A percentile compares a stretch with the other conserved stretches of the same genome.
Evolutionary conservation across 331 rosid genomes (phyloP).

Genomic region (Malus hybrid): DNA sequence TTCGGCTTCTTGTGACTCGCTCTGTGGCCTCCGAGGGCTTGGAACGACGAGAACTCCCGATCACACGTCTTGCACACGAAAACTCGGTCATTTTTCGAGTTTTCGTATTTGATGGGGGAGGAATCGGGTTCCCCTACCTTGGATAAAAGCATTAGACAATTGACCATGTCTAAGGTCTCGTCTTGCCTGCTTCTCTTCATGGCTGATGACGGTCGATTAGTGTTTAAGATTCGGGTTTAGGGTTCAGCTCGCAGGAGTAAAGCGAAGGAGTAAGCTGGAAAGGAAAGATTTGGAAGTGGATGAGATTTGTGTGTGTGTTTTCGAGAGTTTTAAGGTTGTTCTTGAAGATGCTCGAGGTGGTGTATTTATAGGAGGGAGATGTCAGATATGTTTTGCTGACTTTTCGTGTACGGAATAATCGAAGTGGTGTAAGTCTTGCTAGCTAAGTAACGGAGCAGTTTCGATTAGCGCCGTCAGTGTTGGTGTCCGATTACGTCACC

Average conservation of each 20-base stretch:
- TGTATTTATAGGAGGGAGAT: not conserved
- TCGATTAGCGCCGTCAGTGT: not conserved
- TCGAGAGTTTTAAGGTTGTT: not conserved
- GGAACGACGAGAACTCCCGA: conserved; percentile 55
- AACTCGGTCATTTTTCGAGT: not conserved
- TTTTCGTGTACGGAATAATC: not conserved
- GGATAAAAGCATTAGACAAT: conserved; percentile 51
- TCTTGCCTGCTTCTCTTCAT: conserved; percentile 59
- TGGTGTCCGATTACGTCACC: not conserved
- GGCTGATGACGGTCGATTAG: not conserved
- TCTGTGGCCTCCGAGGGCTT: conserved; percentile 90
- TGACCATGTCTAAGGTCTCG: conserved; percentile 17
- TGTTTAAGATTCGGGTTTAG: not conserved
- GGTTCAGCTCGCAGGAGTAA: not conserved
- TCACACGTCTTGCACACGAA: conserved; percentile 46
- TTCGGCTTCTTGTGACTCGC: conserved; percentile 73
- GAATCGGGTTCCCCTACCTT: conserved; percentile 16
- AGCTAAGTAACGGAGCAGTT: not conserved
- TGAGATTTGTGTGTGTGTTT: not conserved
- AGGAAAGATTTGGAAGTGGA: not conserved
- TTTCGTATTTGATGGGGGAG: not conserved
- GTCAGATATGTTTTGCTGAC: not conserved
- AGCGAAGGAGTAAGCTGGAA: not conserved
- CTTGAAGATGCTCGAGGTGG: not conserved
- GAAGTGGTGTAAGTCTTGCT: not conserved